Base-by-base conservation (phyloP, 1,139 yeast species). In the Magnusiomyces ingens region DNA sequence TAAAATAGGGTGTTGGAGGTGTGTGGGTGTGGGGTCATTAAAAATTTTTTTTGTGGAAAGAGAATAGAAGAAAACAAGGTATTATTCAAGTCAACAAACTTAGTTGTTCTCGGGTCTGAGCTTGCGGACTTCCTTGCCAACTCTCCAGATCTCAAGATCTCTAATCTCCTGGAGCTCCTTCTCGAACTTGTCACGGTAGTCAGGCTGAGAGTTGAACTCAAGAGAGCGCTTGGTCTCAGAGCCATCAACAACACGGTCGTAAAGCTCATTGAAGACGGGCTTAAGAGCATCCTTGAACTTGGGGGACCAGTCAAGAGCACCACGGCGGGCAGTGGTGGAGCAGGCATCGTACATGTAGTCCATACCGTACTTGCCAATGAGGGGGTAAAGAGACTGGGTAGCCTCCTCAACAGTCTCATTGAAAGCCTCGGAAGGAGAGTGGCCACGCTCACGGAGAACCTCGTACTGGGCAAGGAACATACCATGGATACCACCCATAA, bases 401-500 rank as follows among this genome's bases (percentile, higher is more conserved):
- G 99, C 99, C 80, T 93, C 99, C 82, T 93, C 99, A 67, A 93
- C 99, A 66, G 99, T 93, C 82, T 93, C 99, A 77, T 93, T 93
- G 91, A 93, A 93, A 69, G 99, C 99, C 82, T 93, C 99, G 61
- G 97, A 89, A 79, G 99, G 99, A 64, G 97, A 81, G 85, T 93
- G 99, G 64, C 99, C 99, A 73, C 94, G 90, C 81, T 91, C 98
- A 81, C 99, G 91, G 75, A 93, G 85, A 62, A 93, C 99, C 78
- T 93, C 99, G 83, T 93, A 93, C 81, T 93, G 99, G 67, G 99
- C 99, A 71, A 93, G 83, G 91, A 93, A 93, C 98, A 93, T 93
- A 81, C 99, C 99, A 82, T 93, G 99, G 81, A 93, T 91, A 83
- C 99, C 99, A 74, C 99, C 99, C 99, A 93, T 93, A 69, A 93